These are phyloP conservation scores for Bipolaris cookei DNA, from an alignment of 2,329 filamentous ascomycete genomes.

Conservation along the genomic window DNA sequence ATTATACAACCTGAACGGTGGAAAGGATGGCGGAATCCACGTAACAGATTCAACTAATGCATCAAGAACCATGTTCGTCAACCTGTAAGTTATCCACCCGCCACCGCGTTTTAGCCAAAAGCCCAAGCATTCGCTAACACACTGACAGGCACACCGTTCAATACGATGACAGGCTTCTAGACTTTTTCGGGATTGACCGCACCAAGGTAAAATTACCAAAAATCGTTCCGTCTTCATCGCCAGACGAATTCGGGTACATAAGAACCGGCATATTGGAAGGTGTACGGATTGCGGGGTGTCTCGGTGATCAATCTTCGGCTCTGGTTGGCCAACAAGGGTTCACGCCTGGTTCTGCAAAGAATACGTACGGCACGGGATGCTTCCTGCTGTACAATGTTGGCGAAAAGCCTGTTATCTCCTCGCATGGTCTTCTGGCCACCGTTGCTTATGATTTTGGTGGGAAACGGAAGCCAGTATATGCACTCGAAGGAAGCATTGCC, in stretches of 20 bases:
- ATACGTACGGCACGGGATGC: constrained; percentile 89
- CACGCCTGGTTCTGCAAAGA: constrained; percentile 81
- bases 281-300: constrained; percentile 77
- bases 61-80: constrained; percentile 93
- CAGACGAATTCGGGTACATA: constrained; percentile 73
- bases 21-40: constrained; percentile 69
- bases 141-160: constrained; percentile 65
- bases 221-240: constrained; percentile 81
- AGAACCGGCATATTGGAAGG: constrained; percentile 70
- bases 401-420: constrained; percentile 82
- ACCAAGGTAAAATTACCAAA: constrained; percentile 77
- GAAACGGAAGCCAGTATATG: constrained; percentile 71
- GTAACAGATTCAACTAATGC: constrained; percentile 90
- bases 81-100: constrained; percentile 57
- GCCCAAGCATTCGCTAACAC: constrained; percentile 6
- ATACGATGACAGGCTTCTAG: constrained; percentile 77
- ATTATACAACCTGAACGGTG: constrained; percentile 82
- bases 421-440: constrained; percentile 81
- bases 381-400: constrained; percentile 91
- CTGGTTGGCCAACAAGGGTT: constrained; percentile 88
- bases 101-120: constrained; percentile 1
- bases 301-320: constrained; percentile 86
- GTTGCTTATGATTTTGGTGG: constrained; percentile 84
- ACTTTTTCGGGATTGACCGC: constrained; percentile 79
- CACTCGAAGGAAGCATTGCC: constrained; percentile 82